These are phyloP conservation scores for Volvox reticuliferus DNA, from an alignment of 139 green algal species.

Conservation along the genomic window DNA sequence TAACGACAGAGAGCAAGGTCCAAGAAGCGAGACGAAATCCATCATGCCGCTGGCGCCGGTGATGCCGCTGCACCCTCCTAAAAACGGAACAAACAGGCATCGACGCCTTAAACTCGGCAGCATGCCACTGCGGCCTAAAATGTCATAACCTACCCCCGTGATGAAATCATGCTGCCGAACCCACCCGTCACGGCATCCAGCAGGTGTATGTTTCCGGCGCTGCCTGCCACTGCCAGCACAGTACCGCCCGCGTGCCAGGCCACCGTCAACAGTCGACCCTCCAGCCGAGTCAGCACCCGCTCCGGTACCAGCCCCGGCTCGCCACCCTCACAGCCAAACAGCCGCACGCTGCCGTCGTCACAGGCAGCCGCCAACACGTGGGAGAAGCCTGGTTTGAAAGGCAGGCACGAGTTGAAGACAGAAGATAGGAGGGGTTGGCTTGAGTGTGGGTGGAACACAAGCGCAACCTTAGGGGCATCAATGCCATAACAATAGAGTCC, in stretches of 20 bases:
- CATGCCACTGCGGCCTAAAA: too few relatives aligned
- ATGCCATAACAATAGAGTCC: too few relatives aligned
- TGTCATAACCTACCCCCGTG: neutral
- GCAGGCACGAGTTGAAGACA: neutral
- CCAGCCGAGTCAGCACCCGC: constrained; percentile 64
- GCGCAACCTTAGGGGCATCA: too few relatives aligned
- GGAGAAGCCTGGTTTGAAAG: constrained; percentile 43
- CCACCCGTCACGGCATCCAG: constrained; percentile 71
- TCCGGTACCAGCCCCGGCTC: constrained; percentile 71
- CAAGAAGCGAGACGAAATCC: too few relatives aligned
- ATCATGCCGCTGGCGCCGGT: too few relatives aligned
- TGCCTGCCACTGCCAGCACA: constrained; percentile 73
- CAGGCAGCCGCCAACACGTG: constrained; percentile 87
- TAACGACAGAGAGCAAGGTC: too few relatives aligned
- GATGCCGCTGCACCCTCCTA: too few relatives aligned
- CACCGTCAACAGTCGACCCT: constrained; percentile 73
- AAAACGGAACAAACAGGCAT: too few relatives aligned
- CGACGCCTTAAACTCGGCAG: too few relatives aligned
- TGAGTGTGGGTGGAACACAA: neutral
- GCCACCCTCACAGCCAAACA: constrained; percentile 78
- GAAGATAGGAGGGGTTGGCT: neutral
- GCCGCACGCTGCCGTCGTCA: constrained; percentile 89
- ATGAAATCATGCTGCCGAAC: neutral
- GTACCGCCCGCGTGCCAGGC: constrained; percentile 82
- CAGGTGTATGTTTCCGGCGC: constrained; percentile 76